Evolutionary conservation across 345 rosid species (phyloP), one percentile per base, ranked within the genome.

Genomic region (Linum usitatissimum): DNA sequence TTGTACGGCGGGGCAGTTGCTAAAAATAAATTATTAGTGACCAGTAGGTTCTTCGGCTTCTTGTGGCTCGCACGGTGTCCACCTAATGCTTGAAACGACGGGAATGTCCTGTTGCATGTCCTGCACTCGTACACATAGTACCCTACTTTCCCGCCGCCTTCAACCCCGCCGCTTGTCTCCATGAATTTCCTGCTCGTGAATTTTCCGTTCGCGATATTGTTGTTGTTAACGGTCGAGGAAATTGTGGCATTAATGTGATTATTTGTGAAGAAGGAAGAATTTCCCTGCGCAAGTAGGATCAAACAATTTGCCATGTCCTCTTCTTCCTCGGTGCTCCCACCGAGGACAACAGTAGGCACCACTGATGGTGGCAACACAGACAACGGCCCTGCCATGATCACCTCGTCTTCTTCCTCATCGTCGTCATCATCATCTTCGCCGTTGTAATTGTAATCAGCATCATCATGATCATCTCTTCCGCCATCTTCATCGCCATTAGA

Each of bases 11-110:
- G 28, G 2, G 28, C 28, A 1, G 2, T 71, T 19, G 39, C 20
- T 31, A 70, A 55, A 18, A n/a, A n/a, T 0, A 10, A 34, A 71
- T 55, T 45, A 14, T 9, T 45, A 10, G 14, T 45, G 13, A 10
- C 3, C 15, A 10, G 7, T 14, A 15, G 7, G 51, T 45, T 30
- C 67, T 80, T 91, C 0, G 86, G 85, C 65, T 80, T 87, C 75
- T 90, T 94, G 80, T 94, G 99, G 67, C 99, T 87, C 0, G 99
- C 96, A 63, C 99, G 77, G 40, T 94, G 99, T n/a, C 99, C 99
- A 0, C 99, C 99, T 10, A 94, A 80, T 20, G 99, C 99, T 76
- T 94, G 99, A 57, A 94, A 94, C 2, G 99, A 94, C 0, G 92
- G 91, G 62, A 94, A 94, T 0, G 87, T 84, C 53, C 87, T 71